Evolutionary conservation across 169 alveolate species (phyloP).

Genomic region (Plasmodium fragile): DNA sequence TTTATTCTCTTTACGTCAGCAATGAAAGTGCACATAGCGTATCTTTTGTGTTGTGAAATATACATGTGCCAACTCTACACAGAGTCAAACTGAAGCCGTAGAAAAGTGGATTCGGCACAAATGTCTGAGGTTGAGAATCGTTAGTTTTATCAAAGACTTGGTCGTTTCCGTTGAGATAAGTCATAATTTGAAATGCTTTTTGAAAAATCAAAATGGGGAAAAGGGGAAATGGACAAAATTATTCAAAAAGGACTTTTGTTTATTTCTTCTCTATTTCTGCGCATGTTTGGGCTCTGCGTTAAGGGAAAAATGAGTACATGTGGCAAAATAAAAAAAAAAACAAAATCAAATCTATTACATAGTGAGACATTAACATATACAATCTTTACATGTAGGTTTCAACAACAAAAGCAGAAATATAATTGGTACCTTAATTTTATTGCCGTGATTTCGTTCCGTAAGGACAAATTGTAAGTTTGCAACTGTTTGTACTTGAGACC

Average conservation of each 20-base stretch:
- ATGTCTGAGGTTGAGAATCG: background rate
- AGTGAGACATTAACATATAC: background rate
- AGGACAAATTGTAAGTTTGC: slow-evolving; percentile 74
- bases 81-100: background rate
- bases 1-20: background rate
- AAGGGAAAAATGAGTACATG: background rate
- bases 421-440: slow-evolving; percentile 50
- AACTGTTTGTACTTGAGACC: slow-evolving; percentile 72
- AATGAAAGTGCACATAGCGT: background rate
- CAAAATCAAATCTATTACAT: background rate
- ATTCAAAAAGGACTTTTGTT: background rate
- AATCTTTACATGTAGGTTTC: background rate
- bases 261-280: slow-evolving; percentile 45
- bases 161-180: background rate
- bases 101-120: background rate
- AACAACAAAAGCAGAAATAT: background rate
- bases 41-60: background rate
- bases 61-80: background rate
- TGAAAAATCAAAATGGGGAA: background rate
- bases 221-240: background rate
- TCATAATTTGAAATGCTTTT: slow-evolving; percentile 13
- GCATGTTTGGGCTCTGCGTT: slow-evolving; percentile 42
- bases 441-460: slow-evolving; percentile 65
- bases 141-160: background rate
- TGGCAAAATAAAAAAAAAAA: background rate